These are phyloP conservation scores for Teunomyces gatunensis DNA, from an alignment of 805 yeast species.

Conservation along the genomic window DNA sequence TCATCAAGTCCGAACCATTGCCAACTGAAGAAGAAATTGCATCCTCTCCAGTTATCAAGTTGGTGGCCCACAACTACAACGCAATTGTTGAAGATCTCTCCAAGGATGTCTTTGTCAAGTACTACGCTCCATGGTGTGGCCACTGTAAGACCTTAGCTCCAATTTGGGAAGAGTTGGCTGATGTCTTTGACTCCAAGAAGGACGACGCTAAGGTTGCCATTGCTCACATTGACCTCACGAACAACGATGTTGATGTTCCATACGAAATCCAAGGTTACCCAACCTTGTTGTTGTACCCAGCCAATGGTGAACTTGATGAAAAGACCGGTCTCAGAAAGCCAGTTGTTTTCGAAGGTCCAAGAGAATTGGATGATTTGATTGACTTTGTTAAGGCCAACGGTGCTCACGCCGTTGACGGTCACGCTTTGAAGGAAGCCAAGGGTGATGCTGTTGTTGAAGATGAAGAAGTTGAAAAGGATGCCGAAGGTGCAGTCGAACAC, in stretches of 20 bases:
- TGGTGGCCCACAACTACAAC: slow-evolving; percentile 84
- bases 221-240: slow-evolving; percentile 87
- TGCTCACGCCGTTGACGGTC: slow-evolving; percentile 57
- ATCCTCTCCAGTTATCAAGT: slow-evolving; percentile 57
- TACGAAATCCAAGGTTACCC: slow-evolving; percentile 82
- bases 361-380: slow-evolving; percentile 71
- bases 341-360: slow-evolving; percentile 61
- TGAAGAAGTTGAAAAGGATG: slow-evolving; percentile 27
- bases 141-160: slow-evolving; percentile 94
- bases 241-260: slow-evolving; percentile 77
- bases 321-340: slow-evolving; percentile 48
- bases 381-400: slow-evolving; percentile 72
- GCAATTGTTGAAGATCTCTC: slow-evolving; percentile 53
- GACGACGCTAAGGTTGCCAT: slow-evolving; percentile 56
- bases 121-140: slow-evolving; percentile 98
- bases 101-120: slow-evolving; percentile 81
- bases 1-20: slow-evolving; percentile 78
- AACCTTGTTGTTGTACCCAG: slow-evolving; percentile 87
- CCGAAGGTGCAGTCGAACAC: slow-evolving; percentile 25
- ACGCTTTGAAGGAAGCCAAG: slow-evolving; percentile 18
- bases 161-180: slow-evolving; percentile 82
- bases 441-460: slow-evolving; percentile 27
- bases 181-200: slow-evolving; percentile 52
- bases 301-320: slow-evolving; percentile 47
- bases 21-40: slow-evolving; percentile 76